phyloP scores from a whole-genome alignment of 768 basidiomycete genomes.

The Cystofilobasidium macerans region DNA sequence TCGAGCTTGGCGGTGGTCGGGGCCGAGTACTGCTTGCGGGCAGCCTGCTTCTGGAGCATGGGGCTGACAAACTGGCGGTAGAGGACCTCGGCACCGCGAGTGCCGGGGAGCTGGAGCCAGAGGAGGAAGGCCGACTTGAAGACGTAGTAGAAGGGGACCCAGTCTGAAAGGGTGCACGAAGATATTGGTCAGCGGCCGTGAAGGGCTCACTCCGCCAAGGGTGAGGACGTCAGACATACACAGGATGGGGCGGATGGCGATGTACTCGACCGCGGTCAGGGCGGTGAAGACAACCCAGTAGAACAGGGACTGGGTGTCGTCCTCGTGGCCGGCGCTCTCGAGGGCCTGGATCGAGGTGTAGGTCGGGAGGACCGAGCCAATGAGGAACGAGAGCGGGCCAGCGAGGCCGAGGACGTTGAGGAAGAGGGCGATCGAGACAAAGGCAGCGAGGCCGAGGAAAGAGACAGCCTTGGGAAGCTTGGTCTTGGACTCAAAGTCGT shows the following conservation, averaged over 20 bases:
- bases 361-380: constrained; percentile 82
- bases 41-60: constrained; percentile 53
- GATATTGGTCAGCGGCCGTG: too few species aligned
- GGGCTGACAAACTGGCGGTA: constrained; percentile 72
- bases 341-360: constrained; percentile 92
- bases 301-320: constrained; percentile 38
- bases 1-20: constrained; percentile 11
- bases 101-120: constrained; percentile 66
- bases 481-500: constrained; percentile 69
- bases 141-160: constrained; percentile 82
- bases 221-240: constrained; percentile 32
- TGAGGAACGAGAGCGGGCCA: constrained; percentile 56
- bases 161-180: too few species aligned
- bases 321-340: constrained; percentile 59
- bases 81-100: constrained; percentile 62
- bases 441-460: constrained; percentile 57
- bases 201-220: not conserved
- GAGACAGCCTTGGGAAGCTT: constrained; percentile 86
- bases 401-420: constrained; percentile 57
- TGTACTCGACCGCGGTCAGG: constrained; percentile 58
- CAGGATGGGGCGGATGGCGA: constrained; percentile 69
- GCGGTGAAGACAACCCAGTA: constrained; percentile 59
- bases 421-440: constrained; percentile 38
- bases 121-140: constrained; percentile 84
- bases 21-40: constrained; percentile 10